Conservation (phyloP, 176 grass and related monocot genomes). For the Eragrostis nindensis region DNA sequence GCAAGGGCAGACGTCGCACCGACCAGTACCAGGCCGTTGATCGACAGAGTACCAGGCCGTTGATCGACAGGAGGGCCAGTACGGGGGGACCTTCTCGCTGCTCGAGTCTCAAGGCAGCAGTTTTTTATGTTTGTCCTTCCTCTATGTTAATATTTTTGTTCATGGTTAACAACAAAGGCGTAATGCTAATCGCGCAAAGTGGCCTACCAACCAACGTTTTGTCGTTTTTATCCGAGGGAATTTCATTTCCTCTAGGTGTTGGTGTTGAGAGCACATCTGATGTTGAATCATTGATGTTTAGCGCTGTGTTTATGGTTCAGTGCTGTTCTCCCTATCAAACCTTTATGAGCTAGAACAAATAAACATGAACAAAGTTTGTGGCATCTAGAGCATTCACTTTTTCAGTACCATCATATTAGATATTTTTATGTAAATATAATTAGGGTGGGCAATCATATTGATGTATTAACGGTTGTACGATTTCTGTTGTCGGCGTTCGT, state of each 20-base stretch:
- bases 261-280: too few species aligned
- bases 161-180: background rate
- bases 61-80: constrained; percentile 25
- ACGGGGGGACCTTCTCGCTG: background rate
- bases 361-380: too few species aligned
- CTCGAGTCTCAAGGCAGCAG: background rate
- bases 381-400: too few species aligned
- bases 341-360: too few species aligned
- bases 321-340: too few species aligned
- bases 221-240: background rate
- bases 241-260: background rate
- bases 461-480: too few species aligned
- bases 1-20: background rate
- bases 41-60: background rate
- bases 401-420: too few species aligned
- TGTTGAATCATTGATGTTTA: too few species aligned
- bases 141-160: background rate
- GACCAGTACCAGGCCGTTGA: background rate
- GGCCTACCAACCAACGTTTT: constrained; percentile 25
- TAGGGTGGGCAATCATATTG: too few species aligned
- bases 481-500: too few species aligned
- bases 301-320: too few species aligned
- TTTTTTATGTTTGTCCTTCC: constrained; percentile 13
- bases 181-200: constrained; percentile 2
- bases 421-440: too few species aligned